These are phyloP conservation scores for Echium plantagineum DNA, from an alignment of 257 asterid species.

Conservation along the genomic window DNA sequence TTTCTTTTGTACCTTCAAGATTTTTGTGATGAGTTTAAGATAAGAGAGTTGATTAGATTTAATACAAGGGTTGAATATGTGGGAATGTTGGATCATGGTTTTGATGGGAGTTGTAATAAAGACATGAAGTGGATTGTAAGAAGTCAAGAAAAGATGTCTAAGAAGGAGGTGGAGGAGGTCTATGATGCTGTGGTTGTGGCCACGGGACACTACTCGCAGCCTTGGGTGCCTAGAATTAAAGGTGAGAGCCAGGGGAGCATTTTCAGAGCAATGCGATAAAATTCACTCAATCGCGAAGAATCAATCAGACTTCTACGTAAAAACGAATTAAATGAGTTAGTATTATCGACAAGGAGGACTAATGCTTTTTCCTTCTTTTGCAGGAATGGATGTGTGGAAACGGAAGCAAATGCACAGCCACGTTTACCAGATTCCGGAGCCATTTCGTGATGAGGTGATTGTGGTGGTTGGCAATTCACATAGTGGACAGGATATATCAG, in stretches of 20 bases:
- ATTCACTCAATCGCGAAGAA: no score
- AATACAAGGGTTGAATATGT: slow-evolving; percentile 53
- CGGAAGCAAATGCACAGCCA: slow-evolving; percentile 79
- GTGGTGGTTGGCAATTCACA: slow-evolving; percentile 74
- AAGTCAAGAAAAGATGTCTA: slow-evolving; percentile 20
- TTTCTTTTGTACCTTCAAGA: slow-evolving; percentile 50
- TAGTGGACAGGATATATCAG: slow-evolving; percentile 82
- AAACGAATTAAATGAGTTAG: no score
- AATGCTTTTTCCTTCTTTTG: background rate
- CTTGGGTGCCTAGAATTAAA: slow-evolving; percentile 57
- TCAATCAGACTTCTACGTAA: background rate
- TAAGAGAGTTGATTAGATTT: slow-evolving; percentile 73
- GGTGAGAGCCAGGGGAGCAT: slow-evolving; percentile 21
- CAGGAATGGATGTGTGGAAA: slow-evolving; percentile 81
- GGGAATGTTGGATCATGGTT: slow-evolving; percentile 38
- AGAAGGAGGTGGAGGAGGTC: slow-evolving; percentile 41
- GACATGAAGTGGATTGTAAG: slow-evolving; percentile 65
- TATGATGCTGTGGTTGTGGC: slow-evolving; percentile 84
- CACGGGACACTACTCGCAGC: slow-evolving; percentile 80
- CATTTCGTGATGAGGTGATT: slow-evolving; percentile 69
- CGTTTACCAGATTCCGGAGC: slow-evolving; percentile 68
- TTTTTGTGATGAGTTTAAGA: slow-evolving; percentile 52
- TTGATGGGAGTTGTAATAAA: slow-evolving; percentile 17
- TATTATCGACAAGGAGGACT: no score
- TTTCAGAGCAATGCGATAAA: no score